Base-by-base conservation (phyloP, 2,329 filamentous ascomycete genomes). In the Trematosphaeria pertusa region DNA sequence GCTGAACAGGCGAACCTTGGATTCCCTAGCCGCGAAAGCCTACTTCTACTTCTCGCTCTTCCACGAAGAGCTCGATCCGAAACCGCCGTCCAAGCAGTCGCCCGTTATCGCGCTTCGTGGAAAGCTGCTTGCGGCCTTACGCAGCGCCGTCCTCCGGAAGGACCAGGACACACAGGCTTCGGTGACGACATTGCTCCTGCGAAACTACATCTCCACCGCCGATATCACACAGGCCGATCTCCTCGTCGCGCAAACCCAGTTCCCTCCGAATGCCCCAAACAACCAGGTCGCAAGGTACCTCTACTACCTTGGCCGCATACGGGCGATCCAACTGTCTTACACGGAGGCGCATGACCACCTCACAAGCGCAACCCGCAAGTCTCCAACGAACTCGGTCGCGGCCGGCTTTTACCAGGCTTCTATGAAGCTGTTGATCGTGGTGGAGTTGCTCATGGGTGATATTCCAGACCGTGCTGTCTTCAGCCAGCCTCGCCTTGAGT, bases 1-100 rank as follows among this genome's bases (percentile, higher is more conserved):
- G 42, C 81, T 96, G 70, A 99, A 99, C 79, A 88, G 94, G 54
- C 87, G 94, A 62, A 97, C 94, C 18, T 79, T 99, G 53, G 94
- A 99, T 73, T 91, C 92, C 38, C 84, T 99, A 48, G 89, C 92
- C 48, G 91, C 93, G 57, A 95, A 95, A 75, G 91, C 93, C 54
- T 99, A 97, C 81, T 97, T 97, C 76, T 99, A 99, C 81, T 96
- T 91, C 76, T 91, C 91, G 18, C 81, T 97, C 62, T 97, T 97
- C 79, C 91, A 88, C 76, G 94, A 99, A 81, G 87, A 95, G 73
- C 83, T 95, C 52, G 84, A 86, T 50, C 92, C 93, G 17, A 84
- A 93, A 54, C 89, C 94, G 34, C 92, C 93, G 18, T 97, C 92
- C 41, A 88, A 91, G 45, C 87, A 90, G 64, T 96, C 92, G 5